These are phyloP conservation scores for Ogataea angusta DNA, from an alignment of 805 yeast genomes.

Conservation along the genomic window DNA sequence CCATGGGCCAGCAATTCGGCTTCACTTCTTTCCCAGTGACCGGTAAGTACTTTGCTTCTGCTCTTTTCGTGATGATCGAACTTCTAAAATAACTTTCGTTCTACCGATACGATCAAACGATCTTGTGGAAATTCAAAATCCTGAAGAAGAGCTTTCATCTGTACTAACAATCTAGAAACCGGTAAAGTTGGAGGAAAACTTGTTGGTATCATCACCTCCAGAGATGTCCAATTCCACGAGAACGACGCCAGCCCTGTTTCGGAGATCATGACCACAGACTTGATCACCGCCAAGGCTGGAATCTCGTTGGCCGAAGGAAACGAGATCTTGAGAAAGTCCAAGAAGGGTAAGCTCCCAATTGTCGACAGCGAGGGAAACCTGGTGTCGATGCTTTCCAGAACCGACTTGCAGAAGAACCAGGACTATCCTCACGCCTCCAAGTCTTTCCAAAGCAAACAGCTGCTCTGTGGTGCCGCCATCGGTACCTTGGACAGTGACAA, in stretches of 20 bases:
- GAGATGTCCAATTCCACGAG: slow-evolving; percentile 95
- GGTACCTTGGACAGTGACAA: slow-evolving; percentile 92
- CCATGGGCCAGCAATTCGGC: slow-evolving; percentile 69
- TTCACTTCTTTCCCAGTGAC: slow-evolving; percentile 99
- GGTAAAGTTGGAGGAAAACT: slow-evolving; percentile 88
- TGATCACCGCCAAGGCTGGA: slow-evolving; percentile 81
- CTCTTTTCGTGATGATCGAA: slow-evolving; percentile 50
- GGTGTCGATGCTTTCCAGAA: slow-evolving; percentile 86
- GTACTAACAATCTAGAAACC: slow-evolving; percentile 50
- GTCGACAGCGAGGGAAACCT: slow-evolving; percentile 74
- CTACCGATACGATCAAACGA: slow-evolving; percentile 98
- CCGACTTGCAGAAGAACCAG: slow-evolving; percentile 95
- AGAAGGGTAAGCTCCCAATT: slow-evolving; percentile 97
- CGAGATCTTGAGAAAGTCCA: slow-evolving; percentile 82
- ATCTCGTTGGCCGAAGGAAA: slow-evolving; percentile 83
- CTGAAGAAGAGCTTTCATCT: slow-evolving; percentile 31
- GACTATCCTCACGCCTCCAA: slow-evolving; percentile 93
- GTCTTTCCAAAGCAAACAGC: slow-evolving; percentile 88
- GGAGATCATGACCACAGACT: slow-evolving; percentile 86
- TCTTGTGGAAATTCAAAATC: slow-evolving; percentile 75
- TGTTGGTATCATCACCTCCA: slow-evolving; percentile 92
- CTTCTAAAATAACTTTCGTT: slow-evolving; percentile 89
- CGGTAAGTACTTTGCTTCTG: slow-evolving; percentile 64
- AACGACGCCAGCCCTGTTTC: slow-evolving; percentile 58
- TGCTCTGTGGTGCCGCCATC: slow-evolving; percentile 97